phyloP scores from a whole-genome alignment of 345 rosid species.

The Excoecaria agallocha region DNA sequence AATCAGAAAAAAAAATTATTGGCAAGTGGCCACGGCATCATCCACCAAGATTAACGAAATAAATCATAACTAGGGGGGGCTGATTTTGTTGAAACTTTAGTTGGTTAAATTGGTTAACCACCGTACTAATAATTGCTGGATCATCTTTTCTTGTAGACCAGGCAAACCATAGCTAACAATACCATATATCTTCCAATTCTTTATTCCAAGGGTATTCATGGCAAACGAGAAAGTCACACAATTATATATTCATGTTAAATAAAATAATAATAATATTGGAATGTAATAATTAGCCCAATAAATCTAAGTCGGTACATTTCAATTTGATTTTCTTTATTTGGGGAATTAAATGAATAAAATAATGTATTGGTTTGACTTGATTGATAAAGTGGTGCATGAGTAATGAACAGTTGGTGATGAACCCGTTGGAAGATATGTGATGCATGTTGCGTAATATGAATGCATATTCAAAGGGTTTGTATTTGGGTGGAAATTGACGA shows the following conservation, averaged over 20 bases:
- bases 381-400: too few species aligned
- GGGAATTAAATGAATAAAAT: too few species aligned
- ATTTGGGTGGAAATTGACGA: too few species aligned
- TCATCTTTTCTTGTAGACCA: constrained; percentile 18
- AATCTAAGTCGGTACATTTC: too few species aligned
- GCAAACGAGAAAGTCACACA: not conserved
- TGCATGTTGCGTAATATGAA: not conserved
- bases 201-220: not conserved
- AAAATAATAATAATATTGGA: too few species aligned
- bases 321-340: too few species aligned
- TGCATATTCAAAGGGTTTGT: too few species aligned
- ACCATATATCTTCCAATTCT: not conserved
- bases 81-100: not conserved
- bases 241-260: too few species aligned
- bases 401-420: not conserved
- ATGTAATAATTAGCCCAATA: too few species aligned
- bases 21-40: not conserved
- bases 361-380: too few species aligned
- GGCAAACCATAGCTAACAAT: not conserved
- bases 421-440: constrained; percentile 4
- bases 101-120: constrained; percentile 40
- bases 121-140: constrained; percentile 21
- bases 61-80: not conserved
- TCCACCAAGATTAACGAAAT: not conserved
- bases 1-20: not conserved